Evolutionary conservation across 2,329 filamentous ascomycete genomes (phyloP).

Genomic region (Colletotrichum tofieldiae): DNA sequence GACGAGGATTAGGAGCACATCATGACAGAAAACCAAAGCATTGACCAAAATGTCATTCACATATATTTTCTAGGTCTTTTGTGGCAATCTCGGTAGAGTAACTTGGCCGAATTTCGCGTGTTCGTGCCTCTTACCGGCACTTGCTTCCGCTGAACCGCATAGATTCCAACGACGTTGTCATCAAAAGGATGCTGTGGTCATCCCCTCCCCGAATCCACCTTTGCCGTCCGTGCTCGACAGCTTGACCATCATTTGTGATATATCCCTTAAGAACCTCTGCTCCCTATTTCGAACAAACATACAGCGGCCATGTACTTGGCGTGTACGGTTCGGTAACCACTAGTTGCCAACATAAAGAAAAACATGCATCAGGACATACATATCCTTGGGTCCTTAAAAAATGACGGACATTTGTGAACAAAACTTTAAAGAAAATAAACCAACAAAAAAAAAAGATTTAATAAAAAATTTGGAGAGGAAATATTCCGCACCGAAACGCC

Average conservation of each 20-base stretch:
- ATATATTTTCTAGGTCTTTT: conserved; percentile 4
- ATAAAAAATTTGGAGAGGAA: not conserved
- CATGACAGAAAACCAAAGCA: no score
- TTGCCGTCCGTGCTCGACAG: not conserved
- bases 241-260: not conserved
- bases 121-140: conserved; percentile 22
- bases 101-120: not conserved
- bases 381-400: not conserved
- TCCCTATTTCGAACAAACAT: not conserved
- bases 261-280: not conserved
- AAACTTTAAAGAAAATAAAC: not conserved
- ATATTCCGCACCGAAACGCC: conserved; percentile 27
- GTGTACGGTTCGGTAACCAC: not conserved
- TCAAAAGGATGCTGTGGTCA: not conserved
- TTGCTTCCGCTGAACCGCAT: conserved; percentile 7
- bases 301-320: conserved; percentile 10
- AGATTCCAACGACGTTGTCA: not conserved
- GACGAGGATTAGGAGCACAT: not conserved
- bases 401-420: conserved; percentile 5
- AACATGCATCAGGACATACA: not conserved
- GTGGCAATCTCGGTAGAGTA: not conserved
- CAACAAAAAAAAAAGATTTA: not conserved
- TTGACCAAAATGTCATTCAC: not conserved
- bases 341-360: not conserved
- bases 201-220: not conserved